These are phyloP conservation scores for Cadophora malorum DNA, from an alignment of 2,329 filamentous ascomycete species.

Conservation along the genomic window DNA sequence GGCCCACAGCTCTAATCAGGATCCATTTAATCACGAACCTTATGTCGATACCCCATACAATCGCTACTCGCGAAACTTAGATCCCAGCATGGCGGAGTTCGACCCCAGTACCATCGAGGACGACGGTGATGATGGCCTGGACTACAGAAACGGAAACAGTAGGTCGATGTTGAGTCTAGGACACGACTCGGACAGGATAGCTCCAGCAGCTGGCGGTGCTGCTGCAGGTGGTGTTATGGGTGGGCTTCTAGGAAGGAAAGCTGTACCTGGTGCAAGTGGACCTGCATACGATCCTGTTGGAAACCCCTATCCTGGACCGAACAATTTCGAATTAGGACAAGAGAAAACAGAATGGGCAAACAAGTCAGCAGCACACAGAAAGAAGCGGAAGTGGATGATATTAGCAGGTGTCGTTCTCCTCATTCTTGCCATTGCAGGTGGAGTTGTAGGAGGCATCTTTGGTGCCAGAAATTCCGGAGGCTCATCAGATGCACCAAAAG, in stretches of 20 bases:
- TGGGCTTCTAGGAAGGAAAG: constrained; percentile 40
- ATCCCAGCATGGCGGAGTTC: constrained; percentile 41
- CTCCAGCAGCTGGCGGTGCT: constrained; percentile 43
- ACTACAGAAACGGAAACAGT: constrained; percentile 58
- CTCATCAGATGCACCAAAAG: constrained; percentile 32
- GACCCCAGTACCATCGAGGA: constrained; percentile 82
- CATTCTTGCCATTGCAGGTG: constrained; percentile 74
- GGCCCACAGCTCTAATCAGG: constrained; percentile 36
- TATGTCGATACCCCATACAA: constrained; percentile 41
- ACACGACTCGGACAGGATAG: constrained; percentile 36
- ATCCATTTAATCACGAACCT: constrained; percentile 38
- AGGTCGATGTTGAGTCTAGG: constrained; percentile 55
- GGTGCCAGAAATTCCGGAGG: constrained; percentile 44
- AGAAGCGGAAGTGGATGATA: constrained; percentile 72
- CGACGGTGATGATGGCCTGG: constrained; percentile 85
- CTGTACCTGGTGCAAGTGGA: constrained; percentile 33
- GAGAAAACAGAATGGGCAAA: constrained; percentile 73
- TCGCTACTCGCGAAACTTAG: constrained; percentile 43
- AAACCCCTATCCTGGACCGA: constrained; percentile 31
- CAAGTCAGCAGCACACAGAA: constrained; percentile 66
- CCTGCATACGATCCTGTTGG: constrained; percentile 41
- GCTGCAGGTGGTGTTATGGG: constrained; percentile 50
- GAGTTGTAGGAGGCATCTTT: constrained; percentile 67
- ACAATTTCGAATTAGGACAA: constrained; percentile 35
- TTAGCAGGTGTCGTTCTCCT: constrained; percentile 68